Evolutionary conservation across 2,329 filamentous ascomycete species (phyloP).

Genomic region (Ophiostoma himal-ulmi): DNA sequence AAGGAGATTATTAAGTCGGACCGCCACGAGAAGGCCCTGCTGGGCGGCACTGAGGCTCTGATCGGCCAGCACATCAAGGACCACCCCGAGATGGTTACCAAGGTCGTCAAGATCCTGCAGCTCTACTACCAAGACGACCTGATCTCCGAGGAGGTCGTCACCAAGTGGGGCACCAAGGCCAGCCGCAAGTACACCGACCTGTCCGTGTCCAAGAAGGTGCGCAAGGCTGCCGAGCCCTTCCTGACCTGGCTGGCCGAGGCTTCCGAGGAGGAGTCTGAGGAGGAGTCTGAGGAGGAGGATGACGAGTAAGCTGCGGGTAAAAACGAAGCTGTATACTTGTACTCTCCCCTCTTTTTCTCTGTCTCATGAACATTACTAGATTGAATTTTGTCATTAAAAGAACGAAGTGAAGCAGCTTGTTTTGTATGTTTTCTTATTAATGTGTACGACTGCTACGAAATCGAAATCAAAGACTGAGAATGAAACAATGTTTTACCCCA

Average conservation of each 20-base stretch:
- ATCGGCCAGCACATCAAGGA: conserved; percentile 66
- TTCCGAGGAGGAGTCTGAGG: conserved; percentile 51
- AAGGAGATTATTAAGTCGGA: conserved; percentile 91
- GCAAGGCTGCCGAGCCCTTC: conserved; percentile 90
- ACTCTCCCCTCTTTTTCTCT: neutral
- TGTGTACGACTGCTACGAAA: neutral
- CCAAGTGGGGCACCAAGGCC: conserved; percentile 87
- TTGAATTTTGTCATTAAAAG: neutral
- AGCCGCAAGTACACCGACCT: conserved; percentile 98
- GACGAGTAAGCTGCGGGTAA: neutral
- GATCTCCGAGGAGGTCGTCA: conserved; percentile 78
- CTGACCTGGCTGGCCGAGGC: conserved; percentile 88
- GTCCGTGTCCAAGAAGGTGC: conserved; percentile 84
- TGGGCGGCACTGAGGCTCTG: conserved; percentile 92
- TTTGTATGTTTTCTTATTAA: neutral
- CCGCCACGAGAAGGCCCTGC: conserved; percentile 88
- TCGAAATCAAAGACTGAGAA: neutral
- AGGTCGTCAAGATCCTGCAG: conserved; percentile 81
- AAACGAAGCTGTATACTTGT: neutral
- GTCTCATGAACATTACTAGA: neutral
- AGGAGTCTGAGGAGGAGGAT: conserved; percentile 37
- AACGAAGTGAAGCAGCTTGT: neutral
- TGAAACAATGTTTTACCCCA: neutral
- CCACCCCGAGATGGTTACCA: conserved; percentile 66
- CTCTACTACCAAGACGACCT: conserved; percentile 88